Base-by-base conservation (phyloP, 2,329 filamentous ascomycete species). In the Xylaria sp. region DNA sequence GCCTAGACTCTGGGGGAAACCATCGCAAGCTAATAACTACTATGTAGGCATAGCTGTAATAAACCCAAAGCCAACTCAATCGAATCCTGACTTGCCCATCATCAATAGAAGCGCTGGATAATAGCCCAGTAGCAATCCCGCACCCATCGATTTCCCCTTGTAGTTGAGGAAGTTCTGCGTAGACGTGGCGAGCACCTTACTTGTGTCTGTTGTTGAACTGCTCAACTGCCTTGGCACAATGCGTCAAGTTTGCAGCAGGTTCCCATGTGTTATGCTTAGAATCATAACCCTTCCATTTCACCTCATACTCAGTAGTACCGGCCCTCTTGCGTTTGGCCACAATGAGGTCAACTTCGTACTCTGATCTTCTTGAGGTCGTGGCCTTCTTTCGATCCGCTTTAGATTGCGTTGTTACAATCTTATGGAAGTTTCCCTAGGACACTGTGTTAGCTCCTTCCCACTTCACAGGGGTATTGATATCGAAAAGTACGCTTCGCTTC, bases 211-310 rank as follows among this genome's bases (percentile, higher is more conserved):
- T 20, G 20, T 49, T 25, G 59, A 69, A 77, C 59, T 71, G n/a
- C n/a, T 62, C 33, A 10, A 78, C 25, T 15, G 54, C 65, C 60
- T 56, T 1, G 9, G 52, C 6, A 64, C 84, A 85, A 2, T 83
- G 79, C 0, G 59, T 62, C 20, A 88, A 73, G 65, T 87, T 83
- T 20, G 66, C 74, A 73, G 79, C 82, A 1, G 85, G 85, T 78
- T 88, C 86, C 87, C 87, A 89, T 0, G 86, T 88, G 67, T 84
- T 87, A 0, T 85, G 75, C 20, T 79, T 76, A 0, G 72, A 69
- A 0, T 79, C 60, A 63, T 81, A 88, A 0, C 83, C 84, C 71
- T 83, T 82, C 87, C 87, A 89, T 75, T 88, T 87, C 62, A 89
- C 82, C 3, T 79, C 69, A 74, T 85, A 89, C 73, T 82, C 62